These are phyloP conservation scores for Alternaria brassicicola DNA, from an alignment of 2,329 filamentous ascomycete genomes.

Conservation along the genomic window DNA sequence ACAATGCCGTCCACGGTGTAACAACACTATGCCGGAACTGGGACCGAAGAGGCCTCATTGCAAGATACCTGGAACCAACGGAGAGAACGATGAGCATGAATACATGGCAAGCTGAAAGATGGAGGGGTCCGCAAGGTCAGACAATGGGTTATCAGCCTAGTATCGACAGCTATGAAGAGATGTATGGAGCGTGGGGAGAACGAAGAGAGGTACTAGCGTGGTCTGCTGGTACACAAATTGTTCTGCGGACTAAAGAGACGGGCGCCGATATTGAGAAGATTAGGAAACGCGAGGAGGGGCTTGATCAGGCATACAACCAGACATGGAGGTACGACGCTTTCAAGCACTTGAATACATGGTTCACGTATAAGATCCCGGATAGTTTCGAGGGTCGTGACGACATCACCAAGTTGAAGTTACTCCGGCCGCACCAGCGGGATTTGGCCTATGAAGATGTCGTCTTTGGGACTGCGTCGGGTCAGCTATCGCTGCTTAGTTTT, in stretches of 20 bases:
- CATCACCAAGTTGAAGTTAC: slow-evolving; percentile 62
- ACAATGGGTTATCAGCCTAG: slow-evolving; percentile 66
- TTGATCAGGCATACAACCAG: slow-evolving; percentile 20
- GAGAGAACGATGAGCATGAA: slow-evolving; percentile 46
- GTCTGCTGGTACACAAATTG: slow-evolving; percentile 65
- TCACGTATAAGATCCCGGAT: slow-evolving; percentile 59
- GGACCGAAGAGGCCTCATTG: slow-evolving; percentile 62
- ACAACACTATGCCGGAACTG: slow-evolving; percentile 64
- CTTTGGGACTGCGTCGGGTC: slow-evolving; percentile 62
- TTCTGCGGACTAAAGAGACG: slow-evolving; percentile 57
- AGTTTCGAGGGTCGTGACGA: slow-evolving; percentile 62
- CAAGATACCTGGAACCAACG: slow-evolving; percentile 58
- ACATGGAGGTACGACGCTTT: slow-evolving; percentile 40
- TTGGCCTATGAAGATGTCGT: slow-evolving; percentile 56
- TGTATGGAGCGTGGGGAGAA: slow-evolving; percentile 48
- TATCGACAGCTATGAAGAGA: slow-evolving; percentile 64
- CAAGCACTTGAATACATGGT: slow-evolving; percentile 53
- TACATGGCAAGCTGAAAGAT: slow-evolving; percentile 41
- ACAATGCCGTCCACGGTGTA: slow-evolving; percentile 57
- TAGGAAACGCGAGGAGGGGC: slow-evolving; percentile 26
- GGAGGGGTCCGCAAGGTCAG: slow-evolving; percentile 54
- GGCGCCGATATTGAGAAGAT: slow-evolving; percentile 33
- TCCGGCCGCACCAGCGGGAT: slow-evolving; percentile 52
- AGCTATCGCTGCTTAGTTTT: slow-evolving; percentile 49
- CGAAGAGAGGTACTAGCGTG: slow-evolving; percentile 64